Evolutionary conservation across 2,329 filamentous ascomycete species (phyloP).

Genomic region (Davidsoniella virescens): DNA sequence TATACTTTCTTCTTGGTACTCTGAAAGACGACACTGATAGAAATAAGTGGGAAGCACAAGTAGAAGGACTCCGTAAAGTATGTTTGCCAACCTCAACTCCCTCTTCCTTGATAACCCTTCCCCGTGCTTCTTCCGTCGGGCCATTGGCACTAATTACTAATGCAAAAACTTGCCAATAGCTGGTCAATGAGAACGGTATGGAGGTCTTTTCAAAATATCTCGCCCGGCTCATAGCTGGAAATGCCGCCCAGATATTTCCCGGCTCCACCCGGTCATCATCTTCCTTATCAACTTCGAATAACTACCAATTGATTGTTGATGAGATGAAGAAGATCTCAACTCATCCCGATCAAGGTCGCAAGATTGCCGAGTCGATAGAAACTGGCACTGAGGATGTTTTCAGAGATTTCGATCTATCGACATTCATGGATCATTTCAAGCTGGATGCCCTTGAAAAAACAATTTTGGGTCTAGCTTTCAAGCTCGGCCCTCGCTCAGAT

Average conservation of each 20-base stretch:
- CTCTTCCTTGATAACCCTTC: not conserved
- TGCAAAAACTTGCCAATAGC: conserved; percentile 29
- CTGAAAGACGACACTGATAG: conserved; percentile 87
- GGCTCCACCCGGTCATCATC: conserved; percentile 59
- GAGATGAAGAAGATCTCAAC: conserved; percentile 78
- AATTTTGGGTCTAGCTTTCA: conserved; percentile 76
- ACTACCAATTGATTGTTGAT: conserved; percentile 63
- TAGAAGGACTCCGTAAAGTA: conserved; percentile 84
- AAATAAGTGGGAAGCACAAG: conserved; percentile 82
- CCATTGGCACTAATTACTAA: not conserved
- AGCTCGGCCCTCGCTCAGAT: conserved; percentile 62
- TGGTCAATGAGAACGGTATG: conserved; percentile 97
- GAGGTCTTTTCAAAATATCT: conserved; percentile 96
- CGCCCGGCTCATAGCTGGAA: conserved; percentile 76
- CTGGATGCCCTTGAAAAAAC: conserved; percentile 79
- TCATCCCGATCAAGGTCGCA: conserved; percentile 67
- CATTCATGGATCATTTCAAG: conserved; percentile 92
- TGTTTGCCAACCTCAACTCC: conserved; percentile 16
- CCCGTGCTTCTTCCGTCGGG: not conserved
- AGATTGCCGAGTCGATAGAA: conserved; percentile 88
- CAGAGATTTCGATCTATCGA: conserved; percentile 87
- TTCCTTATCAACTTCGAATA: conserved; percentile 30
- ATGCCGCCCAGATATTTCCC: conserved; percentile 82
- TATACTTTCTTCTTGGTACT: conserved; percentile 83
- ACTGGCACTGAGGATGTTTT: conserved; percentile 83